phyloP scores from a whole-genome alignment of 2,329 filamentous ascomycete species.

The Ascochyta pisi region DNA sequence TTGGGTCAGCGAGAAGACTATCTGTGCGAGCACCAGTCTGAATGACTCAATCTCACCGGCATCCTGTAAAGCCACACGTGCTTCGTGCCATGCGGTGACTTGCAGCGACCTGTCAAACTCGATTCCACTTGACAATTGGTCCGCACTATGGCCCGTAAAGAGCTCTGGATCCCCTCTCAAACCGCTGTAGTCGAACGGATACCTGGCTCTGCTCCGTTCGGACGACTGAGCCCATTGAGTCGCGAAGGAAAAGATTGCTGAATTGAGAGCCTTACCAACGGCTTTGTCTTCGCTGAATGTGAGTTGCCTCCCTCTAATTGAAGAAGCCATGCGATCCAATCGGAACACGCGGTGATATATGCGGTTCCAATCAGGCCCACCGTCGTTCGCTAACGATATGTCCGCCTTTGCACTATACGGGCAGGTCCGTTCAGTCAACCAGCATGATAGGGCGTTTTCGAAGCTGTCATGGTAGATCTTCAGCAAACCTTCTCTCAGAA shows the following conservation, averaged over 20 bases:
- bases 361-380: conserved; percentile 56
- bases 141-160: conserved; percentile 14
- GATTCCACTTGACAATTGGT: conserved; percentile 1
- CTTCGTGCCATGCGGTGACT: conserved; percentile 53
- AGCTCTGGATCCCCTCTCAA: conserved; percentile 15
- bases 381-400: conserved; percentile 38
- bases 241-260: conserved; percentile 61
- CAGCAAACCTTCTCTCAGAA: conserved; percentile 55
- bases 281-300: conserved; percentile 53
- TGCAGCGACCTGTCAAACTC: conserved; percentile 50
- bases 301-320: conserved; percentile 52
- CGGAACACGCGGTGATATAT: conserved; percentile 59
- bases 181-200: conserved; percentile 34
- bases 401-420: conserved; percentile 53
- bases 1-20: conserved; percentile 56
- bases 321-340: conserved; percentile 55
- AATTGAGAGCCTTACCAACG: conserved; percentile 56
- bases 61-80: conserved; percentile 48
- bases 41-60: conserved; percentile 54
- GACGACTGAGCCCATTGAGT: conserved; percentile 56
- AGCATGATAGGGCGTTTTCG: conserved; percentile 62
- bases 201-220: conserved; percentile 35
- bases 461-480: conserved; percentile 63
- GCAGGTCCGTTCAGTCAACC: conserved; percentile 62
- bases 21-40: conserved; percentile 54